Percentiles rank a stretch among this genome's conserved stretches.
These are phyloP conservation scores for Kurtzmaniella quercitrusa DNA, from an alignment of 1,139 yeast genomes.

Conservation along the genomic window DNA sequence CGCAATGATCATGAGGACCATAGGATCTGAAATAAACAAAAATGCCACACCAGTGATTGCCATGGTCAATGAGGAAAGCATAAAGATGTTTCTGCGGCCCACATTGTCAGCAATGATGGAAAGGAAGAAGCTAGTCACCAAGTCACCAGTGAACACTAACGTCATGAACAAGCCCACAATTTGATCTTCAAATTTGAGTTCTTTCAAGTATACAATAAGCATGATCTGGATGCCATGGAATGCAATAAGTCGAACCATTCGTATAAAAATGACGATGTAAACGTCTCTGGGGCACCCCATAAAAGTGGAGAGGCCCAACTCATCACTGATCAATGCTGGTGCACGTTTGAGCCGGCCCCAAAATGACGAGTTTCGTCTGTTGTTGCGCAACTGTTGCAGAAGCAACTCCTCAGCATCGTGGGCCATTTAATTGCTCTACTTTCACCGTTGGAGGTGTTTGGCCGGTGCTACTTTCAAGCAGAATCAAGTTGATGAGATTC, in stretches of 20 bases:
- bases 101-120: slow-evolving; percentile 29
- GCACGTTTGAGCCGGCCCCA: background rate
- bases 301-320: slow-evolving; percentile 26
- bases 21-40: slow-evolving; percentile 16
- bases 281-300: slow-evolving; percentile 23
- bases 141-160: slow-evolving; percentile 34
- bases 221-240: slow-evolving; percentile 42
- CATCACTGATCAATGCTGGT: slow-evolving; percentile 10
- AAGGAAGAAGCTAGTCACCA: slow-evolving; percentile 28
- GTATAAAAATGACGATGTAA: slow-evolving; percentile 23
- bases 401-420: slow-evolving; percentile 4
- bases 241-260: slow-evolving; percentile 35
- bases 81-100: slow-evolving; percentile 30
- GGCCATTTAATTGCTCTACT: background rate
- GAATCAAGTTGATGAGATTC: background rate
- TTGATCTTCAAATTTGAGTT: slow-evolving; percentile 25
- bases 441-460: background rate
- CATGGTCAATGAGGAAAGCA: slow-evolving; percentile 26
- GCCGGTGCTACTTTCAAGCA: background rate
- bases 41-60: slow-evolving; percentile 27
- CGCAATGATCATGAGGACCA: slow-evolving; percentile 21
- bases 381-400: slow-evolving; percentile 1
- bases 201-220: slow-evolving; percentile 32
- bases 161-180: slow-evolving; percentile 38
- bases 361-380: background rate